Conservation (phyloP, 306 rosid genomes). For the Carpinus viminea region DNA sequence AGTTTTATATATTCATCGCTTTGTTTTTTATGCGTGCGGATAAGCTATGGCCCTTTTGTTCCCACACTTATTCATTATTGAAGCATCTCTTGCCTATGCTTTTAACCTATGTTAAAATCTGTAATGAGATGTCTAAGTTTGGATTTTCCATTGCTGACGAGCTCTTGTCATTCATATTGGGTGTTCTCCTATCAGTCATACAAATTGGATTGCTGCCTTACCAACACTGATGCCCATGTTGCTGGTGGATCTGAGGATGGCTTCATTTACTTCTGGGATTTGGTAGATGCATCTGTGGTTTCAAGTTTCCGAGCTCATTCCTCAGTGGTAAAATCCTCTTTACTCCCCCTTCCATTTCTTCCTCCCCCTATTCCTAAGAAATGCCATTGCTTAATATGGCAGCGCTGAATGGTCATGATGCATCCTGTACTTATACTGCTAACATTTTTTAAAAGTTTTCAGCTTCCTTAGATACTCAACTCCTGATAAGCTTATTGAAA, state of each 20-base stretch:
- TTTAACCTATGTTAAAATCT: not conserved
- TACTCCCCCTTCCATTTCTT: too few species aligned
- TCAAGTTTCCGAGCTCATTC: constrained; percentile 80
- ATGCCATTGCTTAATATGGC: not conserved
- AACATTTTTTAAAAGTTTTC: not conserved
- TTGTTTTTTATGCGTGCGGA: not conserved
- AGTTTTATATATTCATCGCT: not conserved
- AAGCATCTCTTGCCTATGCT: not conserved
- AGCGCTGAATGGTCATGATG: constrained; percentile 18
- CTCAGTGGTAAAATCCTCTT: constrained; percentile 64
- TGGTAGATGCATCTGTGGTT: constrained; percentile 83
- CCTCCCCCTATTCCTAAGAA: not conserved
- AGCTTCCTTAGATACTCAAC: not conserved
- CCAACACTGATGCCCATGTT: constrained; percentile 86
- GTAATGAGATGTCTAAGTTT: not conserved
- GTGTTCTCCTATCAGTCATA: constrained; percentile 54
- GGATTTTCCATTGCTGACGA: constrained; percentile 12
- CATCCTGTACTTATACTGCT: not conserved
- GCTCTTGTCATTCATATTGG: constrained; percentile 22
- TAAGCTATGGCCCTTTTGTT: not conserved
- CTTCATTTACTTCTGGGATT: constrained; percentile 84
- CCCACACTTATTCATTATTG: not conserved
- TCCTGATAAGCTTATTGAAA: not conserved
- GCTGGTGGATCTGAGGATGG: constrained; percentile 96
- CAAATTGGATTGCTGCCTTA: constrained; percentile 93